Evolutionary conservation across 2,329 filamentous ascomycete genomes (phyloP).

Genomic region (Diplodia sapinea): DNA sequence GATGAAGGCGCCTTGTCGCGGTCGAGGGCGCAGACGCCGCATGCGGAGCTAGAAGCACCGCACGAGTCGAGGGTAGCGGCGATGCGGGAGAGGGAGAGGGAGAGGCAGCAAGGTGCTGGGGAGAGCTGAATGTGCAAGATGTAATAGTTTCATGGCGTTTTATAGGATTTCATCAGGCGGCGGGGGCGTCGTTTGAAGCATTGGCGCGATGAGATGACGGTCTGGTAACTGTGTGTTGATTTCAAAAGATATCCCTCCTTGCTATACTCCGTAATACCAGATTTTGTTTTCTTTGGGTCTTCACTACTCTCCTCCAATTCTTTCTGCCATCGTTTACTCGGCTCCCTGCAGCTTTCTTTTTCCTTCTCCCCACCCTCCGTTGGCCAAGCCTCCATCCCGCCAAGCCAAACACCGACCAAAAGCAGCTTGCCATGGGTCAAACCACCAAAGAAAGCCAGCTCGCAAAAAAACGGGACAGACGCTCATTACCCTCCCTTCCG

Average conservation of each 20-base stretch:
- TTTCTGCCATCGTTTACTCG: background rate
- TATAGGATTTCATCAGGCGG: background rate
- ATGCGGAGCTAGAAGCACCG: constrained; percentile 18
- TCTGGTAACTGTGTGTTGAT: background rate
- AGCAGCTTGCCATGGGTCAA: background rate
- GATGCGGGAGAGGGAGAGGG: constrained; percentile 4
- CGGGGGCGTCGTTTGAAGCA: background rate
- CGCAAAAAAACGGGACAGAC: too few relatives aligned
- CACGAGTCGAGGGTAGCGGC: constrained; percentile 15
- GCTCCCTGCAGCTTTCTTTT: background rate
- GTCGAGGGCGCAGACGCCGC: background rate
- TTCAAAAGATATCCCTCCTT: constrained; percentile 13
- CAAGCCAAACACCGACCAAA: background rate
- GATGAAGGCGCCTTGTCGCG: background rate
- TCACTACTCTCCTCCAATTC: background rate
- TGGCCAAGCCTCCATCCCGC: background rate
- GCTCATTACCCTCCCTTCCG: too few relatives aligned
- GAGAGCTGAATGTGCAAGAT: background rate
- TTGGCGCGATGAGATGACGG: background rate
- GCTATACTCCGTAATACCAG: background rate
- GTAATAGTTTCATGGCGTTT: background rate
- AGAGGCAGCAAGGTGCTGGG: background rate
- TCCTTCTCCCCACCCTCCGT: too few relatives aligned
- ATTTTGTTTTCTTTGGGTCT: background rate
- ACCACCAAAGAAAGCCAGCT: background rate